phyloP scores from a whole-genome alignment of 352 stramenopile genomes.

The Phytophthora tubulina region DNA sequence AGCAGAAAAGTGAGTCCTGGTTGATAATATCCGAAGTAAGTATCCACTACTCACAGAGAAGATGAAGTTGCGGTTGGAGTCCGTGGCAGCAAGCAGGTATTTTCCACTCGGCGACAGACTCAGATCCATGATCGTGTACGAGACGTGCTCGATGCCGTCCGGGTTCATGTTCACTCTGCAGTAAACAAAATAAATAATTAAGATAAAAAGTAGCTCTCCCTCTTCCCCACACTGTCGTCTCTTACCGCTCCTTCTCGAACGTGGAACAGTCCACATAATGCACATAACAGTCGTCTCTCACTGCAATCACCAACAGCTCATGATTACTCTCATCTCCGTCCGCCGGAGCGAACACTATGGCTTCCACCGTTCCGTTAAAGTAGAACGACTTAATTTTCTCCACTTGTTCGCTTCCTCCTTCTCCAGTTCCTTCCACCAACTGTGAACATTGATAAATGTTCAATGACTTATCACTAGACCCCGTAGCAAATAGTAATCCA shows the following conservation, averaged over 20 bases:
- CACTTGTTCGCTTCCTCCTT: conserved; percentile 28
- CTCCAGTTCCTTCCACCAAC: conserved; percentile 19
- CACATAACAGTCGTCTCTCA: conserved; percentile 87
- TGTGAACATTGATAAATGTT: conserved; percentile 68
- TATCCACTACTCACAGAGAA: conserved; percentile 55
- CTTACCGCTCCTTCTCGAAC: conserved; percentile 83
- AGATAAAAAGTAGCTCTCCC: not conserved
- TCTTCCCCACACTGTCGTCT: not conserved
- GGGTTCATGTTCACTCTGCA: conserved; percentile 88
- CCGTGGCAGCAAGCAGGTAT: conserved; percentile 82
- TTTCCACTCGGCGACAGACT: conserved; percentile 76
- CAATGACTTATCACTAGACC: conserved; percentile 78
- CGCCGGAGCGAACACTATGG: conserved; percentile 63
- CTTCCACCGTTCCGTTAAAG: conserved; percentile 86
- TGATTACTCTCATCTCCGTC: conserved; percentile 4
- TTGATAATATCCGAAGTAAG: too few species aligned
- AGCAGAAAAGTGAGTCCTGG: not conserved
- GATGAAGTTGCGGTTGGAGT: conserved; percentile 86
- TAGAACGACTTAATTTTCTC: conserved; percentile 87
- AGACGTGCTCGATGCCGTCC: conserved; percentile 88
- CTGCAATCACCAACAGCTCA: conserved; percentile 70
- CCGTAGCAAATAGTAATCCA: conserved; percentile 74
- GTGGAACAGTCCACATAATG: conserved; percentile 85
- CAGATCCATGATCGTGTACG: conserved; percentile 90
- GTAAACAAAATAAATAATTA: conserved; percentile 1